Base-by-base conservation (phyloP, 768 basidiomycete species). In the Trametes cingulata region DNA sequence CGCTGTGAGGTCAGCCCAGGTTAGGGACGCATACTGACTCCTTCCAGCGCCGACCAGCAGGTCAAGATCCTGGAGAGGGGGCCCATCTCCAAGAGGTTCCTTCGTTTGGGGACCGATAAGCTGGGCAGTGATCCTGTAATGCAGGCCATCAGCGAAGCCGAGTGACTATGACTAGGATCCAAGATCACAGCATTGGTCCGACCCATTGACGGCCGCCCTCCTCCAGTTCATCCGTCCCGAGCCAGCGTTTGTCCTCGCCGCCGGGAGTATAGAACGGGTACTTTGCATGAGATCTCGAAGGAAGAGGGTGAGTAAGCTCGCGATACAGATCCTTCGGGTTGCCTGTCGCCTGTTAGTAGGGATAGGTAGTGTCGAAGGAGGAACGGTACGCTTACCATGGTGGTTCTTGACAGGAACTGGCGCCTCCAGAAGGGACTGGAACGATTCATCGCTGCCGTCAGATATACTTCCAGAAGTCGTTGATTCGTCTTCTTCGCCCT, bases 261-360 rank as follows among this genome's bases (percentile, higher is more conserved):
- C 89, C 86, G 0, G 85, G 80, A 12, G 91, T 90, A 67, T 82
- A 84, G 66, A 86, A 85, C 13, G 91, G 91, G 72, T 91, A 93
- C 52, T 85, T 82, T 17, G 70, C 64, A 68, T 90, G 84, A 3
- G 75, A 76, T 14, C 63, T 66, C 3, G 82, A 75, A 33, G 91
- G 91, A 17, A 78, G 69, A 3, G 91, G 91, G 54, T 81, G 76
- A 12, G 71, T 77, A 55, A 90, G 73, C 27, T 74, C 78, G 36
- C 76, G 68, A 65, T 82, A 81, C 24, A 66, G 25, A n/a, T 67
- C 49, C 37, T 65, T 48, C 45, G 63, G 56, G 36, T 66, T 62
- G 40, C 40, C 27, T 59, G 50, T 47, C 15, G 39, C 37, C 46
- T 42, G 17, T 6, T 12, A 25, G 43, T 60, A 19, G 49, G 50